Evolutionary conservation across 768 basidiomycete species (phyloP).

Genomic region (Mrakia gelida): DNA sequence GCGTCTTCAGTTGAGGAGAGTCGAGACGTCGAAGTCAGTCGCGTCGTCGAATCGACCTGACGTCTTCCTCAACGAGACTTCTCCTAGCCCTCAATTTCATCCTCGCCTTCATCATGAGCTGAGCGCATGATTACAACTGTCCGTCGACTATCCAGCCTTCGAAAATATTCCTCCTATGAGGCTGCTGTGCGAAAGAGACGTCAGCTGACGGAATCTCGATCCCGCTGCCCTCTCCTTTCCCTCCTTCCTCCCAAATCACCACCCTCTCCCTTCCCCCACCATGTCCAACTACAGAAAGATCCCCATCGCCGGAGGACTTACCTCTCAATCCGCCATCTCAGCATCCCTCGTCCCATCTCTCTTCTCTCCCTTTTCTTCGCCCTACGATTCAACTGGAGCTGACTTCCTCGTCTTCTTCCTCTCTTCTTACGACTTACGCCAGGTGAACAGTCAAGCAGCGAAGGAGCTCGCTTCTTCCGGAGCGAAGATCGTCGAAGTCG

Average conservation of each 20-base stretch:
- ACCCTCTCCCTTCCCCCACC: background rate
- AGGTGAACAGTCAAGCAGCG: background rate
- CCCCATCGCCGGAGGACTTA: slow-evolving; percentile 31
- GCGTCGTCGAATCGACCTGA: too few species aligned
- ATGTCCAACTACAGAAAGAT: background rate
- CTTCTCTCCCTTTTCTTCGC: background rate
- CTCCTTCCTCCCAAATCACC: too few species aligned
- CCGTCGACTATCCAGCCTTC: too few species aligned
- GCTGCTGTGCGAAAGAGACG: too few species aligned
- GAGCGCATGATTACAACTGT: too few species aligned
- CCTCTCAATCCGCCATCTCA: slow-evolving; percentile 10
- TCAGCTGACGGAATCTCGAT: too few species aligned
- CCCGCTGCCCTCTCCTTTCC: background rate
- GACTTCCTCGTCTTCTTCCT: background rate
- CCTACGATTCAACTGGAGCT: background rate
- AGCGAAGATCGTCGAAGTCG: slow-evolving; percentile 17
- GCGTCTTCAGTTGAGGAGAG: too few species aligned
- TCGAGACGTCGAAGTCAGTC: too few species aligned
- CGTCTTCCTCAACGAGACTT: too few species aligned
- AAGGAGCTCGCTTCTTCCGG: slow-evolving; percentile 25
- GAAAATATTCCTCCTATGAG: too few species aligned
- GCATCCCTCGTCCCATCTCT: slow-evolving; percentile 21
- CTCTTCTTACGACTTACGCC: background rate
- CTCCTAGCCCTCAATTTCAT: too few species aligned
- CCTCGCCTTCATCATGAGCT: too few species aligned